phyloP scores from a whole-genome alignment of 352 stramenopile genomes.

The Phytopythium boreale region DNA sequence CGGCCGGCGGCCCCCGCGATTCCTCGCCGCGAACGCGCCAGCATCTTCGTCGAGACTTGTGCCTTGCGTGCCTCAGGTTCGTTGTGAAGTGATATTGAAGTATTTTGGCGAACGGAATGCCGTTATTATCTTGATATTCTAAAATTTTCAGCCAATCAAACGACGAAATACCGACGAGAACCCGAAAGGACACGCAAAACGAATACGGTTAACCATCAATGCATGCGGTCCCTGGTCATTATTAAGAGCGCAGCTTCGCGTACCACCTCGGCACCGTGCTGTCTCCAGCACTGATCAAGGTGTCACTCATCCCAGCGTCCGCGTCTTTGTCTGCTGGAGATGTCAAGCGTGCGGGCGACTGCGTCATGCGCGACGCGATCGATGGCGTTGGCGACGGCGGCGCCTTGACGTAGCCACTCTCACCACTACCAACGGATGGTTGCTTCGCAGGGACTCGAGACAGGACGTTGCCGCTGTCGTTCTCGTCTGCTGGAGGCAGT shows the following conservation, averaged over 20 bases:
- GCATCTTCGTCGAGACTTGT: background rate
- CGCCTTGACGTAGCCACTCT: background rate
- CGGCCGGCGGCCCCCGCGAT: background rate
- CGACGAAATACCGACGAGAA: background rate
- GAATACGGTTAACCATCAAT: too few relatives aligned
- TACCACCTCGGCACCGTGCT: conserved; percentile 45
- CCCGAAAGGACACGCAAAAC: too few relatives aligned
- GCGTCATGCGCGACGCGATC: conserved; percentile 44
- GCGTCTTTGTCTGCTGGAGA: background rate
- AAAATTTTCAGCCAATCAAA: background rate
- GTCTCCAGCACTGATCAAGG: conserved; percentile 10
- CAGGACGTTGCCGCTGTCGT: background rate
- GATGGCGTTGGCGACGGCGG: conserved; percentile 25
- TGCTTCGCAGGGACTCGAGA: background rate
- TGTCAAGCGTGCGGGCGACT: conserved; percentile 25
- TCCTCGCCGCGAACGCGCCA: background rate
- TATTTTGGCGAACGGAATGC: background rate
- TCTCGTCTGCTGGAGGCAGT: conserved; percentile 12
- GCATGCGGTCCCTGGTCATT: too few relatives aligned
- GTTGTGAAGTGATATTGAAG: background rate
- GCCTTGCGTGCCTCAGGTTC: too few relatives aligned
- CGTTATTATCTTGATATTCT: too few relatives aligned
- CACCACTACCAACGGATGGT: background rate
- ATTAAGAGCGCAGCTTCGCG: conserved; percentile 45
- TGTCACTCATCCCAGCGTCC: conserved; percentile 2